Conservation (phyloP, 1,284 basidiomycete species). For the Tetrapyrgos nigripes region DNA sequence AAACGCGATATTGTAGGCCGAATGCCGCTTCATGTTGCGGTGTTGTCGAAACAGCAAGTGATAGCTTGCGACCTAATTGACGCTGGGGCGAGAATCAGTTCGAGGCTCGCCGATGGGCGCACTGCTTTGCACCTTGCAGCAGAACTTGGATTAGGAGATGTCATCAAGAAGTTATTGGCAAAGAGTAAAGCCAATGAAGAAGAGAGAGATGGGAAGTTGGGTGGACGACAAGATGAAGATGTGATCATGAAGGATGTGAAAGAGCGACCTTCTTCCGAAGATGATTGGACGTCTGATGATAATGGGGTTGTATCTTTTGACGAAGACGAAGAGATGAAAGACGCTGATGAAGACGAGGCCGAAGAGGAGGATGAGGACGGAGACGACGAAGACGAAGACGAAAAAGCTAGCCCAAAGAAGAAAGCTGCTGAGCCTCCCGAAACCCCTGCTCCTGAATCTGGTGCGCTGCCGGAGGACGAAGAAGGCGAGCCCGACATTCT, state of each 20-base stretch:
- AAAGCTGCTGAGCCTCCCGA: slow-evolving; percentile 17
- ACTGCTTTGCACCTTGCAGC: slow-evolving; percentile 62
- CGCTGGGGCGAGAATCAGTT: slow-evolving; percentile 58
- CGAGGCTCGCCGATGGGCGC: slow-evolving; percentile 60
- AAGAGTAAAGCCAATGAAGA: slow-evolving; percentile 50
- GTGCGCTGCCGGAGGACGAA: slow-evolving; percentile 23
- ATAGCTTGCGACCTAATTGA: slow-evolving; percentile 58
- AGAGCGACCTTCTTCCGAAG: slow-evolving; percentile 46
- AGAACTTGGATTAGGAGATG: slow-evolving; percentile 45
- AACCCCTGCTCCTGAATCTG: slow-evolving; percentile 10
- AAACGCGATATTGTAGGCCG: slow-evolving; percentile 65
- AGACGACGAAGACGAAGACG: slow-evolving; percentile 7
- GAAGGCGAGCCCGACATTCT: slow-evolving; percentile 41
- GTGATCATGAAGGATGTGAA: slow-evolving; percentile 29
- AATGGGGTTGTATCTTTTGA: slow-evolving; percentile 39
- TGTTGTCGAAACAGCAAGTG: slow-evolving; percentile 49
- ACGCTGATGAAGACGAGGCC: slow-evolving; percentile 38
- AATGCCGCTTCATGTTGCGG: slow-evolving; percentile 59
- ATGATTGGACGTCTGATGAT: slow-evolving; percentile 54
- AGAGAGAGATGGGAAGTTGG: slow-evolving; percentile 38
- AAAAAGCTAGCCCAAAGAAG: slow-evolving; percentile 18
- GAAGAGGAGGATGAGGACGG: slow-evolving; percentile 29
- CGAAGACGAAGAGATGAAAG: slow-evolving; percentile 36
- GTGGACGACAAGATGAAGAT: slow-evolving; percentile 33
- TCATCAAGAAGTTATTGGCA: slow-evolving; percentile 57